Conservation (phyloP, 306 rosid genomes). For the Carpinus fangiana region DNA sequence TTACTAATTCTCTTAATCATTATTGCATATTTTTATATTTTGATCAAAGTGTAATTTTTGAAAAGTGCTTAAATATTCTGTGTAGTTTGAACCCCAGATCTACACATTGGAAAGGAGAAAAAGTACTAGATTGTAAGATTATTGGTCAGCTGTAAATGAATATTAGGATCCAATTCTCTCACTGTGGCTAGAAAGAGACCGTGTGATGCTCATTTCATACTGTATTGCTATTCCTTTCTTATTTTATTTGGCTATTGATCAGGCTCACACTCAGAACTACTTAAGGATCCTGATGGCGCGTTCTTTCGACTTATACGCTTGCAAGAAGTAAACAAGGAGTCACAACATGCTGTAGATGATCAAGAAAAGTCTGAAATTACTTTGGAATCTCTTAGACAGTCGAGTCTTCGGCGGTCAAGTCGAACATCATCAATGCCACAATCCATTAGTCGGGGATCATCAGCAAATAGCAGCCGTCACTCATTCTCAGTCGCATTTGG, state of each 20-base stretch:
- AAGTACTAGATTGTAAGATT: background rate
- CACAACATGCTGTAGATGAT: slow-evolving; percentile 38
- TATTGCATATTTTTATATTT: too few relatives aligned
- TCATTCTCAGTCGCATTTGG: slow-evolving; percentile 77
- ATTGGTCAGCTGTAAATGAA: background rate
- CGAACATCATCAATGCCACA: slow-evolving; percentile 49
- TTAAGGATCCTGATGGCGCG: slow-evolving; percentile 74
- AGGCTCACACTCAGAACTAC: slow-evolving; percentile 72
- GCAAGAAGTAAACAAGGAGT: slow-evolving; percentile 59
- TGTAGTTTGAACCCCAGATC: too few relatives aligned
- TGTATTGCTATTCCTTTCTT: background rate
- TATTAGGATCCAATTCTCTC: background rate
- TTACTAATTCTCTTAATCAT: background rate
- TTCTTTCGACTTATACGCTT: slow-evolving; percentile 75
- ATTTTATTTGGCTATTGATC: slow-evolving; percentile 27
- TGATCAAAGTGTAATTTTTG: too few relatives aligned
- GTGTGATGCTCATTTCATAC: background rate
- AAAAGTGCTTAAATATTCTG: too few relatives aligned
- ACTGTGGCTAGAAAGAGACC: background rate
- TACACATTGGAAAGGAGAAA: too few relatives aligned
- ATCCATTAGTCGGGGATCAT: slow-evolving; percentile 73
- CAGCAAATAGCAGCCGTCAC: slow-evolving; percentile 65
- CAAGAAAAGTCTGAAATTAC: slow-evolving; percentile 22
- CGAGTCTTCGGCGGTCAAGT: slow-evolving; percentile 52
- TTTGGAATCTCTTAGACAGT: background rate